Conservation (phyloP, 768 basidiomycete genomes). For the Hebeloma cylindrosporum region DNA sequence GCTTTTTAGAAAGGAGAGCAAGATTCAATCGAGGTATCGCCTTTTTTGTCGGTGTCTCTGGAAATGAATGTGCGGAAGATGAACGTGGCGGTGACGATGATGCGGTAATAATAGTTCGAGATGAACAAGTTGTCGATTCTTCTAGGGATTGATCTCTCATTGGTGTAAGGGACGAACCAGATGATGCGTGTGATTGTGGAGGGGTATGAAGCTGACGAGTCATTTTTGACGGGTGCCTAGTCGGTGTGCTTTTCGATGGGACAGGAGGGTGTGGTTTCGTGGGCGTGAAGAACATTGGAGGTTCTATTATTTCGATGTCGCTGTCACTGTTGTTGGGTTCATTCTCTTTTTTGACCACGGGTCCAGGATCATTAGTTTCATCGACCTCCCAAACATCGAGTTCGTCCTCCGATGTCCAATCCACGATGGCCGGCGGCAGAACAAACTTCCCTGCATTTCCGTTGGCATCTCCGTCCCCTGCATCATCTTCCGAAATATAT, state of each 20-base stretch:
- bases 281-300: conserved; percentile 6
- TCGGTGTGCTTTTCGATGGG: no score
- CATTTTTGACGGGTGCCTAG: not conserved
- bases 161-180: conserved; percentile 21
- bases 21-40: not conserved
- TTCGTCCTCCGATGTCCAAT: conserved; percentile 45
- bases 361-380: conserved; percentile 41
- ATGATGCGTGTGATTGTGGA: conserved; percentile 37
- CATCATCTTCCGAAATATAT: conserved; percentile 4
- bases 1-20: no score
- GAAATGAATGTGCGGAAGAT: conserved; percentile 13
- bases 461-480: not conserved
- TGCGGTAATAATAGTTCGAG: conserved; percentile 12
- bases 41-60: not conserved
- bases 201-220: conserved; percentile 39
- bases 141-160: not conserved
- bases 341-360: conserved; percentile 20
- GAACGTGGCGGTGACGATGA: conserved; percentile 16
- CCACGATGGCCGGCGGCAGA: conserved; percentile 1
- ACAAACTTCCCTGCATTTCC: conserved; percentile 5
- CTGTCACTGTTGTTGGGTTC: conserved; percentile 27
- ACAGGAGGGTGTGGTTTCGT: not conserved
- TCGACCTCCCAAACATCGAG: conserved; percentile 37
- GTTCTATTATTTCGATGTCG: conserved; percentile 36
- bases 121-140: no score